Evolutionary conservation across 257 asterid species (phyloP).

Genomic region (Parsonsia alboflavescens): DNA sequence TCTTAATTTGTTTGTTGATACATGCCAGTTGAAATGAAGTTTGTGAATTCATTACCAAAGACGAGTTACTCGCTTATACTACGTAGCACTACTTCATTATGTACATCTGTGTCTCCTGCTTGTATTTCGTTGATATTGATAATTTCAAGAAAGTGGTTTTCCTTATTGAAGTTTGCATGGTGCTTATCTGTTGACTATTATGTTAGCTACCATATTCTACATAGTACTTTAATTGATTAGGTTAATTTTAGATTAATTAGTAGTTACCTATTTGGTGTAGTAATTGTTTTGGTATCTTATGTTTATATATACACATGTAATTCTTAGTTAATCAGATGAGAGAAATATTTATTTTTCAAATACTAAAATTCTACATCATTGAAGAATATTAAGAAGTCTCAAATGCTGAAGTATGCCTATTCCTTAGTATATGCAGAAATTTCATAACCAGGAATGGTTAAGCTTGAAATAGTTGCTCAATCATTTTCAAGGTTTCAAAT

Average conservation of each 20-base stretch:
- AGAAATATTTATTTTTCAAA: no score
- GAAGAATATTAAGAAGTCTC: not conserved
- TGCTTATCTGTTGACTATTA: not conserved
- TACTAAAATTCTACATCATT: not conserved
- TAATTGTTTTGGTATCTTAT: no score
- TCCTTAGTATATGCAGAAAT: not conserved
- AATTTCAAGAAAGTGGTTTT: not conserved
- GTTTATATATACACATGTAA: no score
- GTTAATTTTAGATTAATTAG: no score
- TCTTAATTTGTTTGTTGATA: constrained; percentile 9
- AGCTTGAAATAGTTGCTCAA: not conserved
- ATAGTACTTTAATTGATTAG: no score
- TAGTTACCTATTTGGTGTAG: no score
- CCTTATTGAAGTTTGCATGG: not conserved
- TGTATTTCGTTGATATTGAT: not conserved
- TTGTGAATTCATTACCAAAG: not conserved
- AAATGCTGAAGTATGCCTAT: not conserved
- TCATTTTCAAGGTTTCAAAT: no score
- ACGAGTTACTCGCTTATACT: not conserved
- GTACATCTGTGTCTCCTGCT: not conserved
- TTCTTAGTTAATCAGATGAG: no score
- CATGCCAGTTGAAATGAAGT: not conserved
- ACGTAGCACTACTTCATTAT: not conserved
- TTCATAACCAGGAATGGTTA: not conserved
- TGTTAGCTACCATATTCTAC: no score